Conservation (phyloP, 345 rosid species). For the Sonneratia alba region DNA sequence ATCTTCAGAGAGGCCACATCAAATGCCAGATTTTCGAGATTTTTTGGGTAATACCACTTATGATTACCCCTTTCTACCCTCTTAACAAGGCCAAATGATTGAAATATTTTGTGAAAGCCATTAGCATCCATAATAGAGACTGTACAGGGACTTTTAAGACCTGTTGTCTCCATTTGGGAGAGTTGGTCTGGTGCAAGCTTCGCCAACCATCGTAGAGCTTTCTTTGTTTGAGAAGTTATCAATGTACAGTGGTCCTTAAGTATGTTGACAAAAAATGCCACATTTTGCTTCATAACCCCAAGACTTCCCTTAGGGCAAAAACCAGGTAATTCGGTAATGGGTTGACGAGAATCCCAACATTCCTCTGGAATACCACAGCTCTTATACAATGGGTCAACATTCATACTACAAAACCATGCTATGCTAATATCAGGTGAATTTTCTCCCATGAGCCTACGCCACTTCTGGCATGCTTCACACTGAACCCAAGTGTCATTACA, state of each 20-base stretch:
- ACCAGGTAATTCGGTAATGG: slow-evolving; percentile 64
- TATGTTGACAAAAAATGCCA: slow-evolving; percentile 58
- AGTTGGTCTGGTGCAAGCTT: slow-evolving; percentile 56
- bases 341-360: slow-evolving; percentile 46
- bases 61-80: slow-evolving; percentile 48
- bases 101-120: slow-evolving; percentile 53
- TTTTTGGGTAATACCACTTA: slow-evolving; percentile 70
- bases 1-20: slow-evolving; percentile 74
- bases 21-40: slow-evolving; percentile 68
- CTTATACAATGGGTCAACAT: slow-evolving; percentile 50
- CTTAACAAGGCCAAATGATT: slow-evolving; percentile 70
- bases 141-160: slow-evolving; percentile 57
- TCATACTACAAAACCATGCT: slow-evolving; percentile 97
- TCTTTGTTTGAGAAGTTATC: slow-evolving; percentile 44
- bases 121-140: slow-evolving; percentile 27
- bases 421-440: slow-evolving; percentile 32
- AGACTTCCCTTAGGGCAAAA: slow-evolving; percentile 53
- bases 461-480: slow-evolving; percentile 84
- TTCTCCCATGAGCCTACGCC: slow-evolving; percentile 63
- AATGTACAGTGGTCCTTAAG: slow-evolving; percentile 54
- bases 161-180: slow-evolving; percentile 71
- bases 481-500: slow-evolving; percentile 74
- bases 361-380: slow-evolving; percentile 74
- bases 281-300: slow-evolving; percentile 53
- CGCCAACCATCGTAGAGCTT: slow-evolving; percentile 79